Evolutionary conservation across 2,329 filamentous ascomycete genomes (phyloP).

Genomic region (Fusarium longipes): DNA sequence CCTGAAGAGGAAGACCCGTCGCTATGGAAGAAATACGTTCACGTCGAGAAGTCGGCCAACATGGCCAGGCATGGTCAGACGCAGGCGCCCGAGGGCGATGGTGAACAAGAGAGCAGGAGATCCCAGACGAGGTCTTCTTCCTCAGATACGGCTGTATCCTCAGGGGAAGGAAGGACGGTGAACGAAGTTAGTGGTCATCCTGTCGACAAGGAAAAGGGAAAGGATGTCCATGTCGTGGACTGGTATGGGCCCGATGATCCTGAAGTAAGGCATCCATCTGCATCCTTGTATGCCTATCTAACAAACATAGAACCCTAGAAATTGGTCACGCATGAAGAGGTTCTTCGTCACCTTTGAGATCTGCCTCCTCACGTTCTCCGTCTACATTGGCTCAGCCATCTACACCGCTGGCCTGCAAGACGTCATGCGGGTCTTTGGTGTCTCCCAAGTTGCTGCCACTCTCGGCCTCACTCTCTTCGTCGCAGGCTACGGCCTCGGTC

Average conservation of each 20-base stretch:
- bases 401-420: constrained; percentile 7
- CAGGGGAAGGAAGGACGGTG: neutral
- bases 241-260: constrained; percentile 10
- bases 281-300: rapidly evolving
- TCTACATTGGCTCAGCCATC: constrained; percentile 20
- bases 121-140: neutral
- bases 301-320: neutral
- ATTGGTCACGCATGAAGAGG: constrained; percentile 9
- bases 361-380: constrained; percentile 17
- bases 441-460: constrained; percentile 4
- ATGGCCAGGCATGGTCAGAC: constrained; percentile 5
- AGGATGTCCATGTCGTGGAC: constrained; percentile 3
- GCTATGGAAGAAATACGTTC: constrained; percentile 13
- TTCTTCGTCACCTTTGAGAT: constrained; percentile 16
- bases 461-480: constrained; percentile 7
- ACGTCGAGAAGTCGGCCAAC: constrained; percentile 8
- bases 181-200: neutral
- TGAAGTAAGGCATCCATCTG: neutral
- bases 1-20: constrained; percentile 10
- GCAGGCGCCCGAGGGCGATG: neutral
- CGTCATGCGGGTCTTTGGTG: neutral
- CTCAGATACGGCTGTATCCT: neutral
- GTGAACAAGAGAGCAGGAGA: neutral
- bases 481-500: neutral
- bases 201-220: constrained; percentile 1